Conservation (phyloP, 768 basidiomycete species). For the Xerocomus brunneocitrinus region DNA sequence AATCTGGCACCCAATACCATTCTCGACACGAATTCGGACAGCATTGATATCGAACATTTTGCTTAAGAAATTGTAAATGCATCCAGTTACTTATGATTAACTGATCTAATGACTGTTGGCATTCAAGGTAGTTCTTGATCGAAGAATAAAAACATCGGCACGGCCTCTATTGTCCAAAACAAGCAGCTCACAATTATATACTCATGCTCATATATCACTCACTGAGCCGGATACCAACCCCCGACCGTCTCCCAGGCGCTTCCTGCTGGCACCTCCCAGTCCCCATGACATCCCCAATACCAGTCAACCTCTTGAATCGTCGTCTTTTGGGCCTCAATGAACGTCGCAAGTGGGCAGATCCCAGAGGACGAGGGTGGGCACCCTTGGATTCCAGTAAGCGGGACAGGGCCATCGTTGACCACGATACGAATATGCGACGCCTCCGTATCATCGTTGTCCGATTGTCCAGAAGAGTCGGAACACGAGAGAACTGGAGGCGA, state of each 20-base stretch:
- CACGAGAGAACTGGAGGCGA: constrained; percentile 58
- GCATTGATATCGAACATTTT: too few relatives aligned
- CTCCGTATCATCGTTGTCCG: constrained; percentile 32
- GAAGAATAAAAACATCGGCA: not conserved
- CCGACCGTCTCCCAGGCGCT: constrained; percentile 58
- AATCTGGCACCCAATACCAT: too few relatives aligned
- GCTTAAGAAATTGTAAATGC: too few relatives aligned
- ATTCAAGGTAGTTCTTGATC: not conserved
- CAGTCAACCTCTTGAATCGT: constrained; percentile 67
- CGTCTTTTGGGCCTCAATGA: constrained; percentile 65
- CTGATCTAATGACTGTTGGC: too few relatives aligned
- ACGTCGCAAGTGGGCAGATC: constrained; percentile 69
- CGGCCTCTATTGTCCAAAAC: not conserved
- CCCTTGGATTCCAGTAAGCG: constrained; percentile 70
- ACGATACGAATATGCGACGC: constrained; percentile 70
- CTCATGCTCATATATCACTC: not conserved
- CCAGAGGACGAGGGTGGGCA: constrained; percentile 61
- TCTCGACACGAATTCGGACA: too few relatives aligned
- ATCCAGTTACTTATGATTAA: too few relatives aligned
- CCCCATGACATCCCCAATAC: constrained; percentile 67
- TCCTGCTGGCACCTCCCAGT: constrained; percentile 70
- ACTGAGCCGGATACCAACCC: constrained; percentile 22
- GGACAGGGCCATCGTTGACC: constrained; percentile 83
- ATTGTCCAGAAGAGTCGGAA: constrained; percentile 4
- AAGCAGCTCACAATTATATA: not conserved